Evolutionary conservation across 441 rosid genomes (phyloP).

Genomic region (Aleurites moluccanus): DNA sequence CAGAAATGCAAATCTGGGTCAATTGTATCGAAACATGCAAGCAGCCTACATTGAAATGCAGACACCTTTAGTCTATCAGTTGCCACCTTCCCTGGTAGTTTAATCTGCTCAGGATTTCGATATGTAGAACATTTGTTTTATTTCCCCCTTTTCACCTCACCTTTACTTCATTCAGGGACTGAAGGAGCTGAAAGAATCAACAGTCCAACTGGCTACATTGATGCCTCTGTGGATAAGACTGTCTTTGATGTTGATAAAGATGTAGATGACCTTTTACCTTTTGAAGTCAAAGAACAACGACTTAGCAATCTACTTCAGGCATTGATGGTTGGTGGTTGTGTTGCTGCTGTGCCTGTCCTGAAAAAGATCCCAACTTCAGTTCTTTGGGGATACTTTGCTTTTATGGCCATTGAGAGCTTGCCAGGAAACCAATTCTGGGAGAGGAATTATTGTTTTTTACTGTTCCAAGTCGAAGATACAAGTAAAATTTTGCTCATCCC

Average conservation of each 20-base stretch:
- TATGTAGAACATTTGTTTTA: constrained; percentile 11
- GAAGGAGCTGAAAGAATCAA: constrained; percentile 75
- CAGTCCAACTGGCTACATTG: constrained; percentile 61
- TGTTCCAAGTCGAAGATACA: constrained; percentile 76
- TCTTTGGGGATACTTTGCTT: constrained; percentile 87
- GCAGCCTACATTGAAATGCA: constrained; percentile 70
- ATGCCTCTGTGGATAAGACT: constrained; percentile 69
- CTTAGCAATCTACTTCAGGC: constrained; percentile 79
- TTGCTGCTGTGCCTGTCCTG: constrained; percentile 76
- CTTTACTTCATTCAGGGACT: constrained; percentile 51
- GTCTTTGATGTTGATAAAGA: constrained; percentile 73
- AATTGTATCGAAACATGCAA: constrained; percentile 64
- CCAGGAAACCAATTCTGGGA: constrained; percentile 90
- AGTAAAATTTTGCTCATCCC: constrained; percentile 33
- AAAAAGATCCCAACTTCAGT: constrained; percentile 79
- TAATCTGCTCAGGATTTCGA: constrained; percentile 11
- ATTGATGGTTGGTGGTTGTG: constrained; percentile 67
- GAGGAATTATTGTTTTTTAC: constrained; percentile 72
- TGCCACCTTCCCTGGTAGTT: constrained; percentile 55
- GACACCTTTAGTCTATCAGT: constrained; percentile 66
- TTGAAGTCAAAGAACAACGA: constrained; percentile 79
- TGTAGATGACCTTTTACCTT: constrained; percentile 69
- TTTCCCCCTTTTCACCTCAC: constrained; percentile 18
- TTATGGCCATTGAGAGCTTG: constrained; percentile 81
- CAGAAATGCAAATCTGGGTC: constrained; percentile 58